phyloP scores from a whole-genome alignment of 1,284 basidiomycete species.

The Exsudoporus floridanus region DNA sequence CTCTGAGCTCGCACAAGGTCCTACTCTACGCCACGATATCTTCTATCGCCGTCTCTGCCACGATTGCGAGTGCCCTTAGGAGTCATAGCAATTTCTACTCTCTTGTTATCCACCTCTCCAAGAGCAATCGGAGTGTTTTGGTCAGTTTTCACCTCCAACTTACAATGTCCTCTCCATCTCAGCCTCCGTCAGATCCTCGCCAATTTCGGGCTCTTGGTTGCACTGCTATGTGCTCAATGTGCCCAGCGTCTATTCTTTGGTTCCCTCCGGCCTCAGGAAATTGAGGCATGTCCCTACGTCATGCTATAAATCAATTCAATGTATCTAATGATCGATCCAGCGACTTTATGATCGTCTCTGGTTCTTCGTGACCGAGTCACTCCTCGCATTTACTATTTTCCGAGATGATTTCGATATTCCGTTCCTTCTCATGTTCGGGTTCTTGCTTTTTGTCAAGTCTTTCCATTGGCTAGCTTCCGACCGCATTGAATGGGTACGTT shows the following conservation, averaged over 20 bases:
- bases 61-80: conserved; percentile 77
- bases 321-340: conserved; percentile 40
- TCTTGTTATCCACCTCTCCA: conserved; percentile 88
- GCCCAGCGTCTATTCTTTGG: conserved; percentile 94
- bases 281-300: conserved; percentile 66
- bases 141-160: conserved; percentile 46
- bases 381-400: conserved; percentile 96
- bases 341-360: conserved; percentile 93
- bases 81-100: conserved; percentile 93
- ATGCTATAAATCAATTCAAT: conserved; percentile 1
- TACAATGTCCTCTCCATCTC: background rate
- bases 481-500: conserved; percentile 89
- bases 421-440: conserved; percentile 90
- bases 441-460: conserved; percentile 92
- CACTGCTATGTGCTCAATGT: conserved; percentile 73
- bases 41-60: conserved; percentile 65
- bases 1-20: conserved; percentile 61
- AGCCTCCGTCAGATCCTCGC: conserved; percentile 74
- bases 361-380: conserved; percentile 96
- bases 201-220: conserved; percentile 84
- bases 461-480: conserved; percentile 98
- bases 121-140: conserved; percentile 86
- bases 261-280: conserved; percentile 80
- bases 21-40: conserved; percentile 72
- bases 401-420: conserved; percentile 91